These are phyloP conservation scores for Pestalotiopsis sp. DNA, from an alignment of 2,329 filamentous ascomycete genomes.

Conservation along the genomic window DNA sequence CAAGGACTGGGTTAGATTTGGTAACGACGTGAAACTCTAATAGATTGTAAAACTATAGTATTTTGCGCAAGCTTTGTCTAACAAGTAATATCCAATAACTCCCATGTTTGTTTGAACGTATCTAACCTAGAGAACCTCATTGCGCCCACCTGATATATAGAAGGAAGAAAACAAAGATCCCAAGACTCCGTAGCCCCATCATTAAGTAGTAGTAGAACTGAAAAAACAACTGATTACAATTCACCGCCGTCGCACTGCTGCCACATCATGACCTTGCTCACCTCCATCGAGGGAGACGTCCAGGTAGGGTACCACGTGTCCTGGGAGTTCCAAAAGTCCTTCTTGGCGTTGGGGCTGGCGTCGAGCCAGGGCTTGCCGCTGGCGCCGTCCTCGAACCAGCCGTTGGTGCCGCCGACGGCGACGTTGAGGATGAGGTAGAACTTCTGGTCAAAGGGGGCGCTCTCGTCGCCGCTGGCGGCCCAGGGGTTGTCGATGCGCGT, in stretches of 20 bases:
- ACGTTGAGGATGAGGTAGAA: slow-evolving; percentile 80
- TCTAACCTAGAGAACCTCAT: not conserved
- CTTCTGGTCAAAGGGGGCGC: slow-evolving; percentile 73
- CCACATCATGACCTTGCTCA: slow-evolving; percentile 72
- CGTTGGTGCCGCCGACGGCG: slow-evolving; percentile 76
- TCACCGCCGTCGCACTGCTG: slow-evolving; percentile 68
- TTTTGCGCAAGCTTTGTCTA: not conserved
- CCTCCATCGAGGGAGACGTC: slow-evolving; percentile 67
- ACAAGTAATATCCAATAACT: not conserved
- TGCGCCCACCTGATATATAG: not conserved
- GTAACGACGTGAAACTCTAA: not conserved
- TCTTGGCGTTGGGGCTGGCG: slow-evolving; percentile 62
- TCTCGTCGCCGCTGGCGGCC: slow-evolving; percentile 58
- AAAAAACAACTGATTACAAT: slow-evolving; percentile 33
- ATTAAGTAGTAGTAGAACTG: not conserved
- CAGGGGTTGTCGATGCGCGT: slow-evolving; percentile 66
- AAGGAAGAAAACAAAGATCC: not conserved
- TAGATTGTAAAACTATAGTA: not conserved
- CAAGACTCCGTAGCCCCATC: slow-evolving; percentile 24
- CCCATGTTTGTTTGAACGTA: not conserved
- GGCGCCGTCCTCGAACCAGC: slow-evolving; percentile 78
- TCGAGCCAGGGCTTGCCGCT: slow-evolving; percentile 81
- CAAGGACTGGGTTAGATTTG: not conserved
- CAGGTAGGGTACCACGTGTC: slow-evolving; percentile 72
- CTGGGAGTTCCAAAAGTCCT: slow-evolving; percentile 75